phyloP scores from a whole-genome alignment of 208 protist species.

The Trichomonas gallinae region DNA sequence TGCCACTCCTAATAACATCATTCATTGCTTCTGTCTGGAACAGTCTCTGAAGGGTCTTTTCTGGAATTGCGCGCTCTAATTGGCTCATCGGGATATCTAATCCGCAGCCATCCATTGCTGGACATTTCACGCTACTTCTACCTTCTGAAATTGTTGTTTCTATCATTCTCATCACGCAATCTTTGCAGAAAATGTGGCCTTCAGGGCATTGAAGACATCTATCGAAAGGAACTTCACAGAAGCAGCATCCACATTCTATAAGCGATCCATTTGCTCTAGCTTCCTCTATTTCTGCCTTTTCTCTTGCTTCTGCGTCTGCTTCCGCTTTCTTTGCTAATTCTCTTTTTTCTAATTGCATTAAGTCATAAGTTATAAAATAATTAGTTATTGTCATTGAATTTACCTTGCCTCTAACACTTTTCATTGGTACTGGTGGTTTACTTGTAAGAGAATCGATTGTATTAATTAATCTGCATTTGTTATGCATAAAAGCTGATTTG shows the following conservation, averaged over 20 bases:
- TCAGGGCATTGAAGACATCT: not conserved
- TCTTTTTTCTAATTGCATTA: not conserved
- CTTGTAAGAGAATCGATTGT: not conserved
- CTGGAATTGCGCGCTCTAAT: not conserved
- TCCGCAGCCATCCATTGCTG: not conserved
- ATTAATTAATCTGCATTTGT: not conserved
- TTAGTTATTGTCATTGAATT: not conserved
- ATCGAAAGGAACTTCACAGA: not conserved
- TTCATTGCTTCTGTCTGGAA: not conserved
- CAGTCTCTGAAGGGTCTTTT: not conserved
- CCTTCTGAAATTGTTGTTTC: slow-evolving; percentile 15
- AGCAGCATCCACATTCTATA: not conserved
- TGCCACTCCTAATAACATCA: not conserved
- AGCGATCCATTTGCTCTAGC: not conserved
- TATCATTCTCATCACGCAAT: not conserved
- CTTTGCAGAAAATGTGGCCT: not conserved
- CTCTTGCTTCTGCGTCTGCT: not conserved
- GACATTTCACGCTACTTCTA: not conserved
- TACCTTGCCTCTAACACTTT: not conserved
- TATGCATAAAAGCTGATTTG: too few species aligned
- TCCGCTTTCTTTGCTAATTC: not conserved
- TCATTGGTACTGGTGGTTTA: not conserved
- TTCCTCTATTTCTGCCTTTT: not conserved
- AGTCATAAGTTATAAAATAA: not conserved
- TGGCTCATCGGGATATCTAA: not conserved